phyloP scores from a whole-genome alignment of 1,284 basidiomycete species.

The Ustilago xerochloae region DNA sequence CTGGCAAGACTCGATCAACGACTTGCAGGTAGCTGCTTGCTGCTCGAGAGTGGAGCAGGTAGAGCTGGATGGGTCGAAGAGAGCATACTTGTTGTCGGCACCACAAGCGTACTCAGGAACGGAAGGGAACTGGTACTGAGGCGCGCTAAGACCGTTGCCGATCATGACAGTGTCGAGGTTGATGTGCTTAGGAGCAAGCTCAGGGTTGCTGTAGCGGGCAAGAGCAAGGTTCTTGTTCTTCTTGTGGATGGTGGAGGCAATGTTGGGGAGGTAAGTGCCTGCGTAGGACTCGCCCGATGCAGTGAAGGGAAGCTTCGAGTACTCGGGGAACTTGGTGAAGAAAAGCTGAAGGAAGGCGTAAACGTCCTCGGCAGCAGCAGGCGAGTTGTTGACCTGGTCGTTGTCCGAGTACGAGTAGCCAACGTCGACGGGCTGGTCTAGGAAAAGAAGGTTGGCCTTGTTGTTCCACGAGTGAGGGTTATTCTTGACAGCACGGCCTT shows the following conservation, averaged over 20 bases:
- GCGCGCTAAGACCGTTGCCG: constrained; percentile 65
- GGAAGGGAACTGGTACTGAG: constrained; percentile 68
- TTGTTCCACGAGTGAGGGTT: constrained; percentile 85
- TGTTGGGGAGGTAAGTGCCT: constrained; percentile 72
- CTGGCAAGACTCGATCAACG: constrained; percentile 70
- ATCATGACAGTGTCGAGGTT: constrained; percentile 65
- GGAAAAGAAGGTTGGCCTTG: constrained; percentile 78
- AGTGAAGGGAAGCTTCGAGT: constrained; percentile 62
- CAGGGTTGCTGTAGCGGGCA: constrained; percentile 33
- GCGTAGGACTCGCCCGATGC: constrained; percentile 74
- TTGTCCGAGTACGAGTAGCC: constrained; percentile 85
- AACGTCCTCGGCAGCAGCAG: constrained; percentile 82
- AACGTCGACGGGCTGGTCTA: constrained; percentile 83
- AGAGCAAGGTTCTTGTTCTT: constrained; percentile 62
- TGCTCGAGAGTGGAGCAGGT: constrained; percentile 75
- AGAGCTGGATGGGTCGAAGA: constrained; percentile 77
- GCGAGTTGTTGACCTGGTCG: constrained; percentile 78
- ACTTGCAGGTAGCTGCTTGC: constrained; percentile 79
- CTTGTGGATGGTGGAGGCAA: constrained; percentile 61
- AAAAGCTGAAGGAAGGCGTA: constrained; percentile 91
- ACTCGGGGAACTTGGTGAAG: constrained; percentile 71
- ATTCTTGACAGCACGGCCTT: constrained; percentile 76
- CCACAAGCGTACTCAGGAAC: constrained; percentile 83
- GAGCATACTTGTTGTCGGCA: constrained; percentile 71
- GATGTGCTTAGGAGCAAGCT: constrained; percentile 55